Evolutionary conservation across 768 basidiomycete species (phyloP).

Genomic region (Hemileccinum impolitum): DNA sequence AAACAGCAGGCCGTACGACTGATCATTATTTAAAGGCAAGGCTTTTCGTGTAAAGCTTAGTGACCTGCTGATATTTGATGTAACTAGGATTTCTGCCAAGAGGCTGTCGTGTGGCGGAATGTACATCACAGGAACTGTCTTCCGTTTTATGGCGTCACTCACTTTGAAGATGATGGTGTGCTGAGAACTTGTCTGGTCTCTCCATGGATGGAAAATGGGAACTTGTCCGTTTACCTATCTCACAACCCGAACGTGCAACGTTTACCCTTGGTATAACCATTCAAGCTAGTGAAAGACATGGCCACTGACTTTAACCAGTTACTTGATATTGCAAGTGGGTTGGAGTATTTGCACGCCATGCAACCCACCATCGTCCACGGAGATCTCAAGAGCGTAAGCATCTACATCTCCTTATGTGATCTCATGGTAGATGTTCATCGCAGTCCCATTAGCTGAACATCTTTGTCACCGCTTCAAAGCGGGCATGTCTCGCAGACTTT

Average conservation of each 20-base stretch:
- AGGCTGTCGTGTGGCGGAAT: constrained; percentile 32
- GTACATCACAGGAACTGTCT: constrained; percentile 28
- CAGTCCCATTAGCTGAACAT: constrained; percentile 24
- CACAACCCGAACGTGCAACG: constrained; percentile 25
- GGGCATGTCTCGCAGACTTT: constrained; percentile 33
- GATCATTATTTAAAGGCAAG: constrained; percentile 27
- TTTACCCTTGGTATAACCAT: constrained; percentile 30
- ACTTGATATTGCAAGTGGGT: constrained; percentile 35
- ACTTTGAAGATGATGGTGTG: constrained; percentile 6
- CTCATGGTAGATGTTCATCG: not conserved
- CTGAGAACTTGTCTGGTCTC: constrained; percentile 20
- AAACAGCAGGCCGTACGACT: constrained; percentile 16
- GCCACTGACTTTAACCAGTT: constrained; percentile 26
- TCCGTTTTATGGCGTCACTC: constrained; percentile 29
- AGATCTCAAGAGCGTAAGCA: constrained; percentile 41
- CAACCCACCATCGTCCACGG: constrained; percentile 41
- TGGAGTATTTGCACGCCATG: constrained; percentile 38
- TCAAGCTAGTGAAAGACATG: not conserved
- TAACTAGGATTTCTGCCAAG: constrained; percentile 26
- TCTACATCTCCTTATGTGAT: not conserved
- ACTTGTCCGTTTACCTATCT: constrained; percentile 30
- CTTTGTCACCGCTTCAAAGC: constrained; percentile 22
- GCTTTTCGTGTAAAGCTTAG: not conserved
- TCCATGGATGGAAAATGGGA: constrained; percentile 28
- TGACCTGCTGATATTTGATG: constrained; percentile 1